Percentiles rank a stretch among this genome's conserved stretches.
Evolutionary conservation across 2,329 filamentous ascomycete genomes (phyloP).

Genomic region (Alternaria solani): DNA sequence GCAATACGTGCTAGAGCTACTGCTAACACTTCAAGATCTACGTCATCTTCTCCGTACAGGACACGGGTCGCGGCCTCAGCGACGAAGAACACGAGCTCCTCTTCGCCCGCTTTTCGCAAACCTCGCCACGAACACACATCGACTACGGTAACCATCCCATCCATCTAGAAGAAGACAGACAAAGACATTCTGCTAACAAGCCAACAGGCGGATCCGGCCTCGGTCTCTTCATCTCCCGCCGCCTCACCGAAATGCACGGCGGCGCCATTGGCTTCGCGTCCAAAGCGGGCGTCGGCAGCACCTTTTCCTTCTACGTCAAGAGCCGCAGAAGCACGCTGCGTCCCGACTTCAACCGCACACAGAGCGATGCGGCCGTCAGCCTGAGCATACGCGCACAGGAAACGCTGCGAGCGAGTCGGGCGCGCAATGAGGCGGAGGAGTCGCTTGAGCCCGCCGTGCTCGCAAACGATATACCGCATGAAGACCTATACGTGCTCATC

Average conservation of each 20-base stretch:
- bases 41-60: conserved; percentile 48
- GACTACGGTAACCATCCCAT: conserved; percentile 37
- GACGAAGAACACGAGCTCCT: conserved; percentile 47
- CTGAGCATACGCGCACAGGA: conserved; percentile 22
- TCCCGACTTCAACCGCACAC: conserved; percentile 13
- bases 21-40: conserved; percentile 40
- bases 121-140: conserved; percentile 45
- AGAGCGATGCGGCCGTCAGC: conserved; percentile 11
- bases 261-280: conserved; percentile 41
- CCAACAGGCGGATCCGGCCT: conserved; percentile 37
- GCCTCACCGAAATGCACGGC: conserved; percentile 43
- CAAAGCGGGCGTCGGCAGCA: conserved; percentile 36
- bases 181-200: not conserved
- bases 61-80: conserved; percentile 52
- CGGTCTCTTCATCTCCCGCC: conserved; percentile 43
- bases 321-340: conserved; percentile 21
- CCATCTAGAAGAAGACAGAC: accelerated
- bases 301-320: conserved; percentile 45
- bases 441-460: not conserved
- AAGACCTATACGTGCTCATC: conserved; percentile 37
- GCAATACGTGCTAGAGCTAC: not conserved
- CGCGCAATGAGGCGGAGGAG: conserved; percentile 12
- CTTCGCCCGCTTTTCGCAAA: conserved; percentile 45
- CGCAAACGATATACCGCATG: conserved; percentile 8
- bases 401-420: conserved; percentile 13